Conservation (phyloP, 1,284 basidiomycete species). For the Sporisorium graminicola region DNA sequence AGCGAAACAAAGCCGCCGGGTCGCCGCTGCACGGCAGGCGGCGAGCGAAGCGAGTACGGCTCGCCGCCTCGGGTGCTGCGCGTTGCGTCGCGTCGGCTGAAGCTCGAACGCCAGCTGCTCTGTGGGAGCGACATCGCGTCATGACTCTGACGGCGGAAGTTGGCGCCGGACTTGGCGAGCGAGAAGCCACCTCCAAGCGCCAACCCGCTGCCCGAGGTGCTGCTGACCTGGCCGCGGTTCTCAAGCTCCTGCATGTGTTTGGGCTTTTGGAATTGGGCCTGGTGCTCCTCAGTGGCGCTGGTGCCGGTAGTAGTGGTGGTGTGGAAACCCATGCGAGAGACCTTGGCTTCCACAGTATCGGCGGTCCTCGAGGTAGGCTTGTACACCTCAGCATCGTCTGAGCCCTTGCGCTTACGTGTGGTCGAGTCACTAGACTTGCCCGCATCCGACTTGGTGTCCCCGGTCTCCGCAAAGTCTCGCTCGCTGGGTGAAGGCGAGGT, state of each 20-base stretch:
- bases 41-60: conserved; percentile 22
- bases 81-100: conserved; percentile 12
- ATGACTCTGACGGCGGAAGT: conserved; percentile 38
- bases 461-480: conserved; percentile 10
- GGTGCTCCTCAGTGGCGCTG: conserved; percentile 2
- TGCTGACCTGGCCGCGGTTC: conserved; percentile 6
- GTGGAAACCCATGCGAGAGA: conserved; percentile 25
- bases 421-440: conserved; percentile 19
- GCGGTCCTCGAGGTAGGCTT: conserved; percentile 35
- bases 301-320: background rate
- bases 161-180: conserved; percentile 43
- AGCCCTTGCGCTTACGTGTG: conserved; percentile 39
- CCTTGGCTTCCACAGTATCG: conserved; percentile 20
- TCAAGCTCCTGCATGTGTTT: conserved; percentile 45
- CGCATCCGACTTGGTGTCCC: conserved; percentile 18
- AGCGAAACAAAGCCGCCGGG: conserved; percentile 50
- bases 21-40: conserved; percentile 40
- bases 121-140: conserved; percentile 5
- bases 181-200: conserved; percentile 52
- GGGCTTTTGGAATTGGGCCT: conserved; percentile 22
- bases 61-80: conserved; percentile 16
- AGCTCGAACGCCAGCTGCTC: conserved; percentile 20
- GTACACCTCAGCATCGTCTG: conserved; percentile 17
- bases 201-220: conserved; percentile 24
- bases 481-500: conserved; percentile 41